These are phyloP conservation scores for Candida verbasci DNA, from an alignment of 805 yeast genomes.

Conservation along the genomic window DNA sequence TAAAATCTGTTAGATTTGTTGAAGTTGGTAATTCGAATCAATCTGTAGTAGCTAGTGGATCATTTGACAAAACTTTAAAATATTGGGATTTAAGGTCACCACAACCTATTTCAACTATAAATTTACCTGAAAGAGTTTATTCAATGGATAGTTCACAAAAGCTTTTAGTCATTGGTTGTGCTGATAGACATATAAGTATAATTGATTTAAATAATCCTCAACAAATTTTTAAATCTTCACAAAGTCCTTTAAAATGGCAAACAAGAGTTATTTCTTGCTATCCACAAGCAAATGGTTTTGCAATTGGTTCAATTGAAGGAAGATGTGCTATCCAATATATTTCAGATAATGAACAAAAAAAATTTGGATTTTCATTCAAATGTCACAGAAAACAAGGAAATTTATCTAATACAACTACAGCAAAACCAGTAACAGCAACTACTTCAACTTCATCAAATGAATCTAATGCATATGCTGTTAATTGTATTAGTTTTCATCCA, in stretches of 20 bases:
- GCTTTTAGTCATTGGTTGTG: conserved; percentile 88
- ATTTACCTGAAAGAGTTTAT: conserved; percentile 87
- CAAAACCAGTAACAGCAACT: conserved; percentile 23
- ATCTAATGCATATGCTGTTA: conserved; percentile 71
- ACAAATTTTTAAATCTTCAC: conserved; percentile 64
- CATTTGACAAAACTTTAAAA: conserved; percentile 93
- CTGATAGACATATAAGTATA: conserved; percentile 76
- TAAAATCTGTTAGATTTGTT: conserved; percentile 68
- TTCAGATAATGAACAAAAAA: conserved; percentile 72
- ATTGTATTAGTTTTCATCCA: conserved; percentile 84
- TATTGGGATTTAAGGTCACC: conserved; percentile 94
- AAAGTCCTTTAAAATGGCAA: conserved; percentile 85
- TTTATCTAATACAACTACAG: conserved; percentile 15
- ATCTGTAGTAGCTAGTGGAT: conserved; percentile 82
- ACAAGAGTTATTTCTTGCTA: conserved; percentile 79
- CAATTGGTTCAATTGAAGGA: conserved; percentile 91
- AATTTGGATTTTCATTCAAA: conserved; percentile 81
- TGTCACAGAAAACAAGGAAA: conserved; percentile 77
- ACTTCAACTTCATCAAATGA: conserved; percentile 32
- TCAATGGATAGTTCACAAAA: conserved; percentile 81
- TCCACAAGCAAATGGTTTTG: conserved; percentile 90
- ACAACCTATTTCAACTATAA: conserved; percentile 74
- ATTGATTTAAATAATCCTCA: conserved; percentile 82
- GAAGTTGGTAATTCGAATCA: conserved; percentile 82
- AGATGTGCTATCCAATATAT: conserved; percentile 92